These are phyloP conservation scores for Calocera viscosa DNA, from an alignment of 768 basidiomycete genomes.

Conservation along the genomic window DNA sequence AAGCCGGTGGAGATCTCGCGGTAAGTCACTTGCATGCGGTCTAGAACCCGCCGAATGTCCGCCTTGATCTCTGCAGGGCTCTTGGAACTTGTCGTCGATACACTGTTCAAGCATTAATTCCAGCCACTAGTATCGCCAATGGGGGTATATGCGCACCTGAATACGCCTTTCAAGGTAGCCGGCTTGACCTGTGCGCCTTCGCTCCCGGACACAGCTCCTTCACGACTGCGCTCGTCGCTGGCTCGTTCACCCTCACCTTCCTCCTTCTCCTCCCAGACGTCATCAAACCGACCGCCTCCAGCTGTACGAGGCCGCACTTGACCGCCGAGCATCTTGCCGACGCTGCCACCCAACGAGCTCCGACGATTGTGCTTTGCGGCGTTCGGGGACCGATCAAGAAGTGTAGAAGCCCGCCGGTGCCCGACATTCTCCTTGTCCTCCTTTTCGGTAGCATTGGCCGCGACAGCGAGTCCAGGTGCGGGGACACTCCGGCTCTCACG, in stretches of 20 bases:
- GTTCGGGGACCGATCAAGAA: neutral
- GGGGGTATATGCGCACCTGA: slow-evolving; percentile 45
- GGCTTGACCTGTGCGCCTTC: slow-evolving; percentile 73
- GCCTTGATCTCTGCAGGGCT: slow-evolving; percentile 62
- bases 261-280: slow-evolving; percentile 25
- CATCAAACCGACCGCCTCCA: slow-evolving; percentile 19
- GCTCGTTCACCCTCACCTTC: slow-evolving; percentile 23
- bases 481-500: slow-evolving; percentile 1
- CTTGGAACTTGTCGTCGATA: slow-evolving; percentile 91
- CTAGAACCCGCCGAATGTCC: slow-evolving; percentile 76
- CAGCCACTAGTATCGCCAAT: slow-evolving; percentile 15
- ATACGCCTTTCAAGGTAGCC: slow-evolving; percentile 88
- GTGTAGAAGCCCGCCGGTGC: neutral
- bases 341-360: neutral
- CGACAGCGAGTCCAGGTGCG: slow-evolving; percentile 6
- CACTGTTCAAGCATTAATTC: slow-evolving; percentile 35
- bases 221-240: slow-evolving; percentile 8
- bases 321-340: slow-evolving; percentile 11
- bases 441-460: neutral
- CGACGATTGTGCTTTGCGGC: neutral
- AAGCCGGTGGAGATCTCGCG: slow-evolving; percentile 82
- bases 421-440: slow-evolving; percentile 10
- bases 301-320: slow-evolving; percentile 3
- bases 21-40: slow-evolving; percentile 91
- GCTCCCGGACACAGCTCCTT: slow-evolving; percentile 30